These are phyloP conservation scores for Caryopteris hybrid DNA, from an alignment of 305 asterid genomes.

Conservation along the genomic window DNA sequence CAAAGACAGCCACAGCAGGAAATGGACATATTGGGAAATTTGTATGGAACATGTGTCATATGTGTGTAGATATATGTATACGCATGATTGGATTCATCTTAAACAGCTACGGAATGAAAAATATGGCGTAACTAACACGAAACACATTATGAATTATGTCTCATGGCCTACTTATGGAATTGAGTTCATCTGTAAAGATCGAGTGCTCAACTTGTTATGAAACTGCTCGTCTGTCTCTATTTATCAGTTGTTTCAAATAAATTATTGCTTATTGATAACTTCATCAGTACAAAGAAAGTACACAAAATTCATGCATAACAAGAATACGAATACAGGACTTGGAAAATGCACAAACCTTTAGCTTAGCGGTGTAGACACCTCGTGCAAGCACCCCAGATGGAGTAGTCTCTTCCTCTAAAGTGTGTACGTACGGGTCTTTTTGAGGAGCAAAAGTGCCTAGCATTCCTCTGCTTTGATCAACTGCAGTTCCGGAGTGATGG, in stretches of 20 bases:
- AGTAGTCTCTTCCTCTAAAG: conserved; percentile 69
- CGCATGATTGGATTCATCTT: background rate
- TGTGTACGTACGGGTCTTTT: conserved; percentile 45
- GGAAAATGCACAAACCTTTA: conserved; percentile 38
- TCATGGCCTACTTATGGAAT: background rate
- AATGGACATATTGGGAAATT: no score
- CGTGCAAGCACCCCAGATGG: conserved; percentile 80
- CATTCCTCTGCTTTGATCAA: conserved; percentile 73
- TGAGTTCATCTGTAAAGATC: background rate
- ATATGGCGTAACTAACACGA: background rate
- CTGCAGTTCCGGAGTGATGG: conserved; percentile 25
- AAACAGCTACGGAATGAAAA: background rate
- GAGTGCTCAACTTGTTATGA: background rate
- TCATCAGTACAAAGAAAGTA: background rate
- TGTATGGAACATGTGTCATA: no score
- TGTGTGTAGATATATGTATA: no score
- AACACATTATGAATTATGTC: no score
- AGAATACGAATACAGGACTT: background rate
- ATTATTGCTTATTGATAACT: background rate
- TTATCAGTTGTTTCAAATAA: background rate
- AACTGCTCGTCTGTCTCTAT: background rate
- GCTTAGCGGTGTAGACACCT: conserved; percentile 66
- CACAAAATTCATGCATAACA: background rate
- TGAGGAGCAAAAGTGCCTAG: conserved; percentile 82
- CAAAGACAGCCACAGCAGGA: no score